Percentiles rank a stretch among this genome's conserved stretches.
phyloP scores from a whole-genome alignment of 768 basidiomycete genomes.

The Phylloporus sp. region DNA sequence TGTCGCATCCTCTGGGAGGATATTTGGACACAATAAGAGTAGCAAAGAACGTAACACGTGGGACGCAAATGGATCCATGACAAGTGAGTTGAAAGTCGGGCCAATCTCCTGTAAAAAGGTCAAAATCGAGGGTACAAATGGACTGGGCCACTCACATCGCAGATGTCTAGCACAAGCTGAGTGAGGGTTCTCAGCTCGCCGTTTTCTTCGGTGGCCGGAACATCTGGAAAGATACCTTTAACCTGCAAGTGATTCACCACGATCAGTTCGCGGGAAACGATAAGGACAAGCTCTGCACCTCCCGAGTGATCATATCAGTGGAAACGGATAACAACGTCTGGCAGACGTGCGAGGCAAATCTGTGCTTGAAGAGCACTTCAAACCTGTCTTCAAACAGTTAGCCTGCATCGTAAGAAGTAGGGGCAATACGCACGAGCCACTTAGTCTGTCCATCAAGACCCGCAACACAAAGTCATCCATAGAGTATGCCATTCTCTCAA shows the following conservation, averaged over 20 bases:
- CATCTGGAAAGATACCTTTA: slow-evolving; percentile 49
- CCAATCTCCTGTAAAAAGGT: slow-evolving; percentile 57
- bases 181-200: slow-evolving; percentile 70
- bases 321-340: slow-evolving; percentile 81
- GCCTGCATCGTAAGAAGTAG: slow-evolving; percentile 2
- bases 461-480: slow-evolving; percentile 97
- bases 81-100: slow-evolving; percentile 55
- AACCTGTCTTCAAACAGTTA: slow-evolving; percentile 41
- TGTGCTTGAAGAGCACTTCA: slow-evolving; percentile 62
- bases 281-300: slow-evolving; percentile 40
- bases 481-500: slow-evolving; percentile 87
- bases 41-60: slow-evolving; percentile 84
- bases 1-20: slow-evolving; percentile 39
- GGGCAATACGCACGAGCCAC: slow-evolving; percentile 70
- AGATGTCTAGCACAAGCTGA: slow-evolving; percentile 58
- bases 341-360: slow-evolving; percentile 94
- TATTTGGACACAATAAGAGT: slow-evolving; percentile 64
- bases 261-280: neutral
- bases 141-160: slow-evolving; percentile 46
- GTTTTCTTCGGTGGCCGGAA: slow-evolving; percentile 43
- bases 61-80: slow-evolving; percentile 87
- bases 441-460: slow-evolving; percentile 83
- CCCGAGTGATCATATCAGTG: slow-evolving; percentile 59
- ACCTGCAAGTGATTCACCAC: slow-evolving; percentile 35
- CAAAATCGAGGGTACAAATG: slow-evolving; percentile 15